Evolutionary conservation across 1,284 basidiomycete species (phyloP), one percentile per base, ranked within the genome.

Genomic region (Tetrapyrgos nigripes): DNA sequence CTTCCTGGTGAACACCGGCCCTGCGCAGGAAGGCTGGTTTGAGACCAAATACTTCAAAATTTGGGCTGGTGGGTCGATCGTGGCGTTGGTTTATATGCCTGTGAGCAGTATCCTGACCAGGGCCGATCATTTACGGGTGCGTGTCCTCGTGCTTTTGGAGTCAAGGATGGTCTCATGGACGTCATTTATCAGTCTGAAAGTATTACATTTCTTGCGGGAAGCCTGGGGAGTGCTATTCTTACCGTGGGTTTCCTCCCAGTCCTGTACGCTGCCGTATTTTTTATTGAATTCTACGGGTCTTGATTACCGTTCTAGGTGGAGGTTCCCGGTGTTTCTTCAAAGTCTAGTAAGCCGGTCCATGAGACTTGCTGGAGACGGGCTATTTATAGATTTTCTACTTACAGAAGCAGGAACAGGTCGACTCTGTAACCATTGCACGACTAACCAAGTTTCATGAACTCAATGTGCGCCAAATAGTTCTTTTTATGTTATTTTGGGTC

Each of bases 391-490:
- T n/a, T 9, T 17, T 40, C 37, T 40, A 17, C 23, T 47, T 21
- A 13, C 56, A 84, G 83, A 79, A 83, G 71, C 71, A 67, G 45
- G 82, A 86, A 66, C 80, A 82, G 4, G 86, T 91, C 10, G 90
- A 92, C 52, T 78, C 65, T 19, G 74, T 66, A 28, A 89, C 88
- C 2, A 78, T 92, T 48, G 79, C 90, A 37, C 83, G 89, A 19
- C 73, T 93, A 46, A 88, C 86, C n/a, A 91, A 88, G 61, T 92
- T 91, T 68, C 87, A 89, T 44, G 91, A 93, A 67, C 72, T 92
- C 46, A 92, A 93, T 64, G 90, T 92, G 63, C 35, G 87, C 73
- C 5, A 8, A 43, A 14, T 27, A 35, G n/a, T 50, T 9, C 33
- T 17, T 17, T 46, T 11, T 50, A 31, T 10, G 11, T 17, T 19